Evolutionary conservation across 371 early-diverging fungal genomes (phyloP).

Genomic region (Mucor circinelloides): DNA sequence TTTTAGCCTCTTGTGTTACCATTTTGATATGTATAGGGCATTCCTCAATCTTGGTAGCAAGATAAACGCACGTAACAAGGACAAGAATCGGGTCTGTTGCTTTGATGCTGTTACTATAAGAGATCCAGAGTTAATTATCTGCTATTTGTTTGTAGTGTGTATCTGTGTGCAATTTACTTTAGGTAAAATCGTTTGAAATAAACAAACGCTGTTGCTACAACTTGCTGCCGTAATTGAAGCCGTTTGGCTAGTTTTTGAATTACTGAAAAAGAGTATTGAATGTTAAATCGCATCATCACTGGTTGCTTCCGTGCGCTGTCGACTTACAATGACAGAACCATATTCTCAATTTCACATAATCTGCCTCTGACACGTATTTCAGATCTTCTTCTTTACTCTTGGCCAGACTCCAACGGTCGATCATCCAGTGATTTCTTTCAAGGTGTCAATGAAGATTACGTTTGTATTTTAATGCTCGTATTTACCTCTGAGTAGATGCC

Average conservation of each 20-base stretch:
- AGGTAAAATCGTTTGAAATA: constrained; percentile 91
- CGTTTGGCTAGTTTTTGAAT: constrained; percentile 78
- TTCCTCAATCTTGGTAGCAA: constrained; percentile 91
- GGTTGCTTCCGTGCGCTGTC: neutral
- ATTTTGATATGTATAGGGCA: constrained; percentile 84
- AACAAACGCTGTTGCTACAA: constrained; percentile 82
- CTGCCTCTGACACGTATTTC: constrained; percentile 55
- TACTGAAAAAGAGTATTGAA: constrained; percentile 45
- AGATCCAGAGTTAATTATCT: neutral
- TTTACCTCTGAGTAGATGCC: constrained; percentile 72
- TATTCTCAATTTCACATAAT: constrained; percentile 65
- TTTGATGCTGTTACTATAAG: constrained; percentile 66
- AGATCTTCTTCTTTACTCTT: constrained; percentile 63
- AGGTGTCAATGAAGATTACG: neutral
- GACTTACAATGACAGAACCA: constrained; percentile 69
- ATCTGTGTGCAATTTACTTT: constrained; percentile 66
- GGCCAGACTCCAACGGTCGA: constrained; percentile 59
- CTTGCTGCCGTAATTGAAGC: constrained; percentile 77
- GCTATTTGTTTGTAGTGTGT: neutral
- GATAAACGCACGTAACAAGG: constrained; percentile 78
- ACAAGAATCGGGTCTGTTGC: constrained; percentile 80
- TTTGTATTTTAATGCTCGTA: neutral
- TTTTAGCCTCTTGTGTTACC: constrained; percentile 72
- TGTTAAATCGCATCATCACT: neutral
- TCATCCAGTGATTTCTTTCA: constrained; percentile 66